phyloP scores from a whole-genome alignment of 768 basidiomycete genomes.

The Lactarius sp. region DNA sequence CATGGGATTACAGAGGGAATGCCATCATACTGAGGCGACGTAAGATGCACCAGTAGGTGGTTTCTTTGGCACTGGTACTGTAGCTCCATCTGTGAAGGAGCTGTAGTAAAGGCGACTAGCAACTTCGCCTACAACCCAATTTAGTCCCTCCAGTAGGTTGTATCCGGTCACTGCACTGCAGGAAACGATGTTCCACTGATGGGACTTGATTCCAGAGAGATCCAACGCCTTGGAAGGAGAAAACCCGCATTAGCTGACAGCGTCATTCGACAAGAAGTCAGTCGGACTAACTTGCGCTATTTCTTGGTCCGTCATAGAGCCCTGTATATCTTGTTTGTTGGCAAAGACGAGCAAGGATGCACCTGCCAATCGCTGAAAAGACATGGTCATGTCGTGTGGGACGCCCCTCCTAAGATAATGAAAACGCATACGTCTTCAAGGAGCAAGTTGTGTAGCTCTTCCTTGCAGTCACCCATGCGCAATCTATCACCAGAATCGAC shows the following conservation, averaged over 20 bases:
- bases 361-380: conserved; percentile 80
- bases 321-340: conserved; percentile 94
- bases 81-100: conserved; percentile 30
- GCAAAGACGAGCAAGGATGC: conserved; percentile 94
- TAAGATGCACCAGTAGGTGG: conserved; percentile 1
- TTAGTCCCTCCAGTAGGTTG: conserved; percentile 78
- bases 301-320: conserved; percentile 76
- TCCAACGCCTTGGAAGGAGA: conserved; percentile 58
- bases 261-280: conserved; percentile 11
- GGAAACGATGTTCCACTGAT: conserved; percentile 84
- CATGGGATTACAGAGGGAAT: not conserved
- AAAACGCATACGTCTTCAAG: conserved; percentile 72
- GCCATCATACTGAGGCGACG: not conserved
- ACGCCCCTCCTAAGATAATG: not conserved
- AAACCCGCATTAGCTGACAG: conserved; percentile 6
- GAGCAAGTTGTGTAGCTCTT: conserved; percentile 80
- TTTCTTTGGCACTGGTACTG: not conserved
- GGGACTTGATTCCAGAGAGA: conserved; percentile 75
- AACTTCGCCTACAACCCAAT: conserved; percentile 90
- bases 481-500: conserved; percentile 92
- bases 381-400: not conserved
- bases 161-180: conserved; percentile 91
- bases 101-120: conserved; percentile 85
- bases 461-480: conserved; percentile 85
- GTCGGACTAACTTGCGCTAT: conserved; percentile 67